Conservation (phyloP, 2,329 filamentous ascomycete species). For the Sarocladiaceae sp. region DNA sequence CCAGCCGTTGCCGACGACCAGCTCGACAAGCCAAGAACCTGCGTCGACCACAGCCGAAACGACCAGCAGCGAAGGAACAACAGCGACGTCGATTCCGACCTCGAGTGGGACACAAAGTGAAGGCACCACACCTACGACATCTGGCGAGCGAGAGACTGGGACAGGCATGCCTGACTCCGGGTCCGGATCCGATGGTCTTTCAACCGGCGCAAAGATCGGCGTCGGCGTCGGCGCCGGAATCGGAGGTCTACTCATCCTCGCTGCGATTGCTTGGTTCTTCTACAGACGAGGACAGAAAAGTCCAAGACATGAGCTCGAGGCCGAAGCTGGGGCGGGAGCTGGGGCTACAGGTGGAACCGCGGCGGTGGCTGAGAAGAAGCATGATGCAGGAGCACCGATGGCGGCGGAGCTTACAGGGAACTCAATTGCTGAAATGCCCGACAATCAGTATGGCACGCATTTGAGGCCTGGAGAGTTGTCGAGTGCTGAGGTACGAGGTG, state of each 20-base stretch:
- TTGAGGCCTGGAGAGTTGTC: not conserved
- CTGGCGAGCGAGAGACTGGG: too few species aligned
- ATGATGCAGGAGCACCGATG: not conserved
- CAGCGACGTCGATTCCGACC: not conserved
- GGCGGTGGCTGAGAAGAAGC: not conserved
- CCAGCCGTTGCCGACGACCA: not conserved
- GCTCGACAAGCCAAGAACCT: not conserved
- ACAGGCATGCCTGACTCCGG: not conserved
- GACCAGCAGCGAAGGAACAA: not conserved
- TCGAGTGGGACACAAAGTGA: not conserved
- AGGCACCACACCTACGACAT: too few species aligned
- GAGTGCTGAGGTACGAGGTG: constrained; percentile 11
- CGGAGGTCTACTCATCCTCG: not conserved
- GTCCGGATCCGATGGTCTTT: not conserved
- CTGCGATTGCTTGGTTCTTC: not conserved
- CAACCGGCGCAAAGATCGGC: not conserved
- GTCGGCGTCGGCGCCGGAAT: not conserved
- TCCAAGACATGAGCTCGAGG: not conserved
- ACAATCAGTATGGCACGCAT: not conserved
- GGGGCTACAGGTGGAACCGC: too few species aligned
- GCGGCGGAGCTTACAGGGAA: not conserved
- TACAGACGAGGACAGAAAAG: not conserved
- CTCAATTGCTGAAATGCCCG: not conserved
- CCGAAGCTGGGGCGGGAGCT: too few species aligned
- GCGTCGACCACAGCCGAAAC: not conserved